Conservation (phyloP, 805 yeast genomes). For the Komagataella pastoris region DNA sequence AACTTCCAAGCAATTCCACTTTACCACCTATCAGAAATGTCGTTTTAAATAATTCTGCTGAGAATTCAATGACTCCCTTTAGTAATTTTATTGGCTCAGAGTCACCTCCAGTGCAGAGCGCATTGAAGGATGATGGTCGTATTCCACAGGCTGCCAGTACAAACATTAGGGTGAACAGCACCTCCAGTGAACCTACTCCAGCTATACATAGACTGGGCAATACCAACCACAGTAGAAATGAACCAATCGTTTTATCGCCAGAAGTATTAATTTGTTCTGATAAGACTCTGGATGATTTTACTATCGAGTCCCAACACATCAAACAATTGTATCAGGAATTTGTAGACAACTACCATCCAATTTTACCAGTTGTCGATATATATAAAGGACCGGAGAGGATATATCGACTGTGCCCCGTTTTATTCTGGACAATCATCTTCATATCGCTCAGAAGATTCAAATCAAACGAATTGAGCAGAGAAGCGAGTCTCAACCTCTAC, state of each 20-base stretch:
- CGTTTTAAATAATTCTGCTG: neutral
- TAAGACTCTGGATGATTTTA: constrained; percentile 58
- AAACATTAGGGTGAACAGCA: neutral
- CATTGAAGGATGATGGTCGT: constrained; percentile 1
- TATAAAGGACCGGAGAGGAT: constrained; percentile 70
- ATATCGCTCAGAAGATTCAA: constrained; percentile 63
- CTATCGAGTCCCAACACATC: constrained; percentile 49
- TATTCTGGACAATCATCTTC: constrained; percentile 89
- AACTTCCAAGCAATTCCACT: neutral
- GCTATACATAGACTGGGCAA: neutral
- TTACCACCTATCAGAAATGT: constrained; percentile 2
- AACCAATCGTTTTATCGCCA: constrained; percentile 12
- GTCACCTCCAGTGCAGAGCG: neutral
- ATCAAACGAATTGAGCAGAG: constrained; percentile 10
- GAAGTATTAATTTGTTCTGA: constrained; percentile 41
- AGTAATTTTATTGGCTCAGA: neutral
- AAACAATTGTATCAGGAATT: constrained; percentile 54
- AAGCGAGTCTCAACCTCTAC: constrained; percentile 26
- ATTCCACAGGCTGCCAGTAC: neutral
- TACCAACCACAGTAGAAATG: neutral
- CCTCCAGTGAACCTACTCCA: neutral
- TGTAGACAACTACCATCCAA: constrained; percentile 67
- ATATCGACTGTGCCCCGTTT: constrained; percentile 68
- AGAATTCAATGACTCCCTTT: neutral
- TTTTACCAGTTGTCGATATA: constrained; percentile 80